Conservation (phyloP, 371 early-diverging fungal genomes). For the Mortierella sp. region DNA sequence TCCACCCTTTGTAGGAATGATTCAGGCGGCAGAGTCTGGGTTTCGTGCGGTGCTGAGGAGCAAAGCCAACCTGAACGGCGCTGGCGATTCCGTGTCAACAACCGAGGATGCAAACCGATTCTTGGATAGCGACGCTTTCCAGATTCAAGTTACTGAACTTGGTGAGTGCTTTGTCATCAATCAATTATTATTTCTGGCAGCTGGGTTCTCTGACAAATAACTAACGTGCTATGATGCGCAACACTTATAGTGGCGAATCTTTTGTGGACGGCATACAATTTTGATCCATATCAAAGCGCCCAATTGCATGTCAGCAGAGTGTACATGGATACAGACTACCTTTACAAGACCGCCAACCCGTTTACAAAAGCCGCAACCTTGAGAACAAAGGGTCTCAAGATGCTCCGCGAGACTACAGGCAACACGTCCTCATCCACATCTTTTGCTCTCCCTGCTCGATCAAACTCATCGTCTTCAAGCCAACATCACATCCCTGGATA, state of each 20-base stretch:
- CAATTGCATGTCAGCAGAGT: constrained; percentile 42
- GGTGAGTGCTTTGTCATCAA: no score
- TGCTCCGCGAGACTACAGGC: constrained; percentile 16
- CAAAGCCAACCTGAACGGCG: constrained; percentile 22
- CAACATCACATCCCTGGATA: constrained; percentile 7
- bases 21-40: constrained; percentile 24
- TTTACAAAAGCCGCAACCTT: constrained; percentile 18
- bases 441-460: constrained; percentile 5
- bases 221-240: no score
- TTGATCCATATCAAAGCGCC: constrained; percentile 48
- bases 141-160: constrained; percentile 41
- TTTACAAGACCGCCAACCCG: constrained; percentile 21
- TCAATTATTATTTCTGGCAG: no score
- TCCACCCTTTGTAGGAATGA: constrained; percentile 37
- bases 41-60: constrained; percentile 30
- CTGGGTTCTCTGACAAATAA: no score
- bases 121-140: constrained; percentile 34
- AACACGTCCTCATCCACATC: constrained; percentile 1
- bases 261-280: constrained; percentile 35
- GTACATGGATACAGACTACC: constrained; percentile 40
- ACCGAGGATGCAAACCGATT: constrained; percentile 16
- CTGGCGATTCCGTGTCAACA: neutral
- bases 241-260: constrained; percentile 36
- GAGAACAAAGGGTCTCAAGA: constrained; percentile 28
- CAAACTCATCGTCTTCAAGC: neutral